Conservation (phyloP, 371 early-diverging fungal genomes). For the Modicella reniformis region DNA sequence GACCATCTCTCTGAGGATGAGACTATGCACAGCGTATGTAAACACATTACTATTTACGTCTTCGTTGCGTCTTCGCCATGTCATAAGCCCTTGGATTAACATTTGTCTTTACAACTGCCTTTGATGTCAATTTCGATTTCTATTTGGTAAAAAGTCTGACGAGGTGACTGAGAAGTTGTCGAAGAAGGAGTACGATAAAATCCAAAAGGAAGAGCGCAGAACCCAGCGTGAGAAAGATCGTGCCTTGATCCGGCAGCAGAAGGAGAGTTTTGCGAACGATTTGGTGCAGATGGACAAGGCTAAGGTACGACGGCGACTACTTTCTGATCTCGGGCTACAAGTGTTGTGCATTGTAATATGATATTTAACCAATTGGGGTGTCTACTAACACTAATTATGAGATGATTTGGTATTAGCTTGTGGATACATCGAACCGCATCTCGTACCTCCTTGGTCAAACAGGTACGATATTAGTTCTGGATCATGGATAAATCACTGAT, state of each 20-base stretch:
- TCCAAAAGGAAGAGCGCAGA: slow-evolving; percentile 46
- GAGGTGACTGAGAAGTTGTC: slow-evolving; percentile 55
- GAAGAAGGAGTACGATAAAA: slow-evolving; percentile 47
- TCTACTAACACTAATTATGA: not conserved
- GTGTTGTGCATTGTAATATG: not conserved
- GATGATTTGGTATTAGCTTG: slow-evolving; percentile 48
- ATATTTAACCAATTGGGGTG: no score
- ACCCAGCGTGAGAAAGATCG: slow-evolving; percentile 48
- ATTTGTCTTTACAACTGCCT: not conserved
- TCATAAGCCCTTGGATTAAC: no score
- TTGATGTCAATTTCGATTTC: not conserved
- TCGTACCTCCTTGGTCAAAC: slow-evolving; percentile 92
- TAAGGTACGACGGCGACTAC: slow-evolving; percentile 23
- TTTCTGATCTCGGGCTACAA: not conserved
- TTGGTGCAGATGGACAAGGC: slow-evolving; percentile 46
- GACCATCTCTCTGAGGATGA: slow-evolving; percentile 46
- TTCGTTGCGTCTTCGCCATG: no score
- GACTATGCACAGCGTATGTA: slow-evolving; percentile 45
- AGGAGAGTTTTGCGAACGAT: slow-evolving; percentile 45
- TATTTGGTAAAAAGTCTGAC: slow-evolving; percentile 18
- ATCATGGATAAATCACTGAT: not conserved
- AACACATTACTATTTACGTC: not conserved
- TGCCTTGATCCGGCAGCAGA: slow-evolving; percentile 46
- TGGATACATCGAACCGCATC: slow-evolving; percentile 76
- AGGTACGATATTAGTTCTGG: slow-evolving; percentile 53